Percentiles rank a stretch among this genome's conserved stretches.
phyloP scores from a whole-genome alignment of 805 yeast genomes.

The Pichia ethanolica region DNA sequence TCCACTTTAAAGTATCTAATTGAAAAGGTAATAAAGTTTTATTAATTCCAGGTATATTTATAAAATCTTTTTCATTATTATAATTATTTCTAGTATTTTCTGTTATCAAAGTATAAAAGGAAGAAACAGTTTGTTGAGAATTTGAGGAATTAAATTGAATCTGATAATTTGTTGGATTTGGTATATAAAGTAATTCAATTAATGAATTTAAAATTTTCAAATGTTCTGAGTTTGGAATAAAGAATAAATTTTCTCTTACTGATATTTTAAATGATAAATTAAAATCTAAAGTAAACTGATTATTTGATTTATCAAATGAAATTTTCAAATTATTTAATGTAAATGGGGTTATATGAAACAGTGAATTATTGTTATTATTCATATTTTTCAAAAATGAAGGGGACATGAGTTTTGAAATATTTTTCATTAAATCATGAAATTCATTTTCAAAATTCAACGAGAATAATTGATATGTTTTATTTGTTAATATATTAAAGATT shows the following conservation, averaged over 20 bases:
- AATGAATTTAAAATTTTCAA: constrained; percentile 1
- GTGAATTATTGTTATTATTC: background rate
- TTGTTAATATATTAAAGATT: too few relatives aligned
- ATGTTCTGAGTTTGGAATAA: constrained; percentile 5
- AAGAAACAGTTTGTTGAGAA: constrained; percentile 15
- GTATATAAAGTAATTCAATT: constrained; percentile 8
- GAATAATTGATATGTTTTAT: too few relatives aligned
- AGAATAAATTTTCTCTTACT: constrained; percentile 14
- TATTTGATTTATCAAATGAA: background rate
- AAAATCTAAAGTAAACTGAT: background rate
- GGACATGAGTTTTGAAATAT: too few relatives aligned
- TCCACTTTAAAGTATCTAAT: constrained; percentile 48
- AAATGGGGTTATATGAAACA: background rate
- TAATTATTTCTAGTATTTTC: constrained; percentile 31
- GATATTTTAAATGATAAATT: constrained; percentile 7
- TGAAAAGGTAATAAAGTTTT: constrained; percentile 37
- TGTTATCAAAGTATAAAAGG: constrained; percentile 46
- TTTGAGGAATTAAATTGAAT: constrained; percentile 3
- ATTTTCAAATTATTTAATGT: background rate
- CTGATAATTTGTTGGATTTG: constrained; percentile 20
- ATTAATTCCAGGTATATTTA: constrained; percentile 14
- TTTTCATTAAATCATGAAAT: too few relatives aligned
- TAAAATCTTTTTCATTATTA: constrained; percentile 3
- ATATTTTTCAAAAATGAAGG: too few relatives aligned
- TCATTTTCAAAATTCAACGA: too few relatives aligned